Percentiles rank a stretch among this genome's conserved stretches.
These are phyloP conservation scores for Cercospora sesami DNA, from an alignment of 2,329 filamentous ascomycete species.

Conservation along the genomic window DNA sequence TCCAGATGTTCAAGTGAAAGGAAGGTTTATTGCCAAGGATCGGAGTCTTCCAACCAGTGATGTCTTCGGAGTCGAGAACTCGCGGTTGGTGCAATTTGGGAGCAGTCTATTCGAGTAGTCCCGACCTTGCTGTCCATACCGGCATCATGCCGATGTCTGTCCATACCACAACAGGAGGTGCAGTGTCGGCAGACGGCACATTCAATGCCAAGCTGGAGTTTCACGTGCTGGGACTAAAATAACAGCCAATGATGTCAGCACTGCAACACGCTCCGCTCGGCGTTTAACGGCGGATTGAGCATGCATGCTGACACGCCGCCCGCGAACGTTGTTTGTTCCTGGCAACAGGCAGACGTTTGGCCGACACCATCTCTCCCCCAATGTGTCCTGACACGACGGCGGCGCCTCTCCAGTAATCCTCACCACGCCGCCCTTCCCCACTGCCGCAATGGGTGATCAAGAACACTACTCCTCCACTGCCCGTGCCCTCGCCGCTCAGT, in stretches of 20 bases:
- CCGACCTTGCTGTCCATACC: background rate
- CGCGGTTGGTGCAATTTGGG: too few relatives aligned
- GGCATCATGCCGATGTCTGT: background rate
- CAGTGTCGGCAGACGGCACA: background rate
- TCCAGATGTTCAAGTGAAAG: background rate
- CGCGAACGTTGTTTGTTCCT: conserved; percentile 4
- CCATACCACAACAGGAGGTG: background rate
- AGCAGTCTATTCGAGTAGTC: background rate
- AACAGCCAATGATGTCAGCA: conserved; percentile 1
- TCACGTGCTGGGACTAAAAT: background rate
- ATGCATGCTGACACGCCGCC: background rate
- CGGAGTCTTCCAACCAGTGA: background rate
- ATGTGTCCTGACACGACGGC: conserved; percentile 1
- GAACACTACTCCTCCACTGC: conserved; percentile 53
- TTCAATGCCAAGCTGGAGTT: background rate
- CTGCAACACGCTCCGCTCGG: background rate
- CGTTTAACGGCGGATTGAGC: background rate
- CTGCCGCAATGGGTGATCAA: conserved; percentile 23
- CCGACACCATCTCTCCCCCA: background rate
- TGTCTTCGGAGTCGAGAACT: background rate
- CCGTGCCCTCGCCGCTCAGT: conserved; percentile 55
- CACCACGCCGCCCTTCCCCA: background rate
- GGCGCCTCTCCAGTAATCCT: conserved; percentile 5
- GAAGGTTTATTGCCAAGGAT: background rate
- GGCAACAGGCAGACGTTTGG: conserved; percentile 1